Evolutionary conservation across 768 basidiomycete species (phyloP), one percentile per base, ranked within the genome.

Genomic region (Kwoniella sp.): DNA sequence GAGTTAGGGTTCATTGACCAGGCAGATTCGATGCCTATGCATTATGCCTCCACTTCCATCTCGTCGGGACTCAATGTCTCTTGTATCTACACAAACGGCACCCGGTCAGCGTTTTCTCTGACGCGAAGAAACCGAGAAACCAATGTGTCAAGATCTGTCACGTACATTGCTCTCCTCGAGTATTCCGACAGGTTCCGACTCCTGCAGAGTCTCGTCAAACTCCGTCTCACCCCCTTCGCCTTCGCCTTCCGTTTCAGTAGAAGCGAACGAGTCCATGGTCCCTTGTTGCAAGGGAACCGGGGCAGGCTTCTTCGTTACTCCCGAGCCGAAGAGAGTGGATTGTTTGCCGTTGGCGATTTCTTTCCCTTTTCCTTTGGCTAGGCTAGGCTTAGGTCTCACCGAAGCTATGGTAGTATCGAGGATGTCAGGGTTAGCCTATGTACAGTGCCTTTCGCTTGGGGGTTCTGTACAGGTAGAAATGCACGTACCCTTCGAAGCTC

Each of bases 271-370:
- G 13, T 72, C 67, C 9, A 53, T 48, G 1, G 61, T 31, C n/a
- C 28, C 11, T 48, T n/a, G 26, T 26, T 54, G 58, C 4, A 53
- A 11, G 57, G 70, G 65, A 17, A 47, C 54, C 25, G 62, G 54
- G 3, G 55, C 47, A 23, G 65, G 47, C 55, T 64, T 65, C 60
- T 70, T 72, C 20, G 66, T 58, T 15, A 61, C 53, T 15, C 59
- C 59, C 55, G 72, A 50, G 13, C 69, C 71, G 25, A 73, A 61
- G 4, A 77, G 48, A 1, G 75, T 77, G 9, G 71, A 73, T 51
- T 77, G 75, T 63, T 77, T 77, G 7, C 74, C 72, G 20, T 48
- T 30, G 22, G 15, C 26, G 13, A 29, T 45, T 48, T 57, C 60
- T 67, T 69, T 20, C 50, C 51, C 29, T 60, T 67, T 53, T 22